Evolutionary conservation across 1,284 basidiomycete genomes (phyloP), one percentile per base, ranked within the genome.

Genomic region (Ganoderma lucidum): DNA sequence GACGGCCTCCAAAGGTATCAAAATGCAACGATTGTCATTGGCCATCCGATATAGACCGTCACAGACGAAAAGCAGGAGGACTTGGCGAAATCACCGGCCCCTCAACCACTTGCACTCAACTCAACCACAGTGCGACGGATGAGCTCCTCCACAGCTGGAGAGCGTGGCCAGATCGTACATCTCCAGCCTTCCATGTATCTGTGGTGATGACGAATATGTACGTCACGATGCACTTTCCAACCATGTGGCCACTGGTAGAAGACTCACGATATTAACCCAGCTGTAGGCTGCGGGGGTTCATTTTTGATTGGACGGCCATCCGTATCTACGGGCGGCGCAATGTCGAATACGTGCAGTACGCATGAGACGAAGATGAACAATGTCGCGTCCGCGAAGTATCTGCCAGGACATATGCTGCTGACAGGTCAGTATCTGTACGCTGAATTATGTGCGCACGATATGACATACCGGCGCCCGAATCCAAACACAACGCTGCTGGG

Each of bases 401-500:
- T 30, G 28, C 51, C 63, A 6, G 63, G 48, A 32, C 63, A 64
- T 39, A 53, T 39, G 6, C 63, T 64, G 37, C 2, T 15, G 2
- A 45, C 39, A 14, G 15, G 12, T 19, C 19, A 41, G 45, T 5
- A 44, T 30, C 23, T 23, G 39, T 30, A 2, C 12, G 12, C 48
- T 45, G 15, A 5, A 37, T 37, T 9, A 45, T 14, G 42, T 30
- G 5, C 6, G 23, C 19, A 35, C 28, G 32, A 39, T n/a, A 12
- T 17, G 6, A 35, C 61, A 14, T 30, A 67, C 69, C 69, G 61
- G 56, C 65, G 62, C 15, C 65, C 68, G n/a, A 63, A 66, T 6
- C 68, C 68, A 51, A 70, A 70, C 19, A 39, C 42, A 12, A 75
- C 72, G 12, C 28, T n/a, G 19, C 35, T 39, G 5, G 68, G 68